Evolutionary conservation across 2,329 filamentous ascomycete species (phyloP).

Genomic region (Alternaria sp.): DNA sequence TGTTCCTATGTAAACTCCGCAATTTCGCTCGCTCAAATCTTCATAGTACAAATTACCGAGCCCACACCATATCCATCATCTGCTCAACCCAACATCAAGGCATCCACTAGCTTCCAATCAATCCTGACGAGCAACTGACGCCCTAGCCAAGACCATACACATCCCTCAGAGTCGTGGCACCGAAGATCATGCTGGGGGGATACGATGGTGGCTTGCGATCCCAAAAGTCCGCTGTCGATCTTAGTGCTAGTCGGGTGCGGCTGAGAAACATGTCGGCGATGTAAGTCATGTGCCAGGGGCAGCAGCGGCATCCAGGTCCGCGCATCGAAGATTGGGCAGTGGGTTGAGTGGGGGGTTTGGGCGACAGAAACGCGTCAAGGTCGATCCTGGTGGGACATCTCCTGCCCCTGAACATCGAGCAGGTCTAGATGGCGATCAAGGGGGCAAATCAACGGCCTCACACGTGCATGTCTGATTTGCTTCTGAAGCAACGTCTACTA

Average conservation of each 20-base stretch:
- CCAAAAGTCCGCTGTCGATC: slow-evolving; percentile 1
- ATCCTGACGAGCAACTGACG: not conserved
- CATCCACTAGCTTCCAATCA: not conserved
- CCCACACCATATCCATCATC: not conserved
- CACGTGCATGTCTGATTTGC: not conserved
- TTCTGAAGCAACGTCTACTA: not conserved
- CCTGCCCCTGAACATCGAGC: slow-evolving; percentile 5
- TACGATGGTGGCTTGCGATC: not conserved
- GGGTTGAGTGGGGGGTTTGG: not conserved
- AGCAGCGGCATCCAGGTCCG: not conserved
- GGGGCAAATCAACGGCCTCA: slow-evolving; percentile 4
- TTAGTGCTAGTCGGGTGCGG: not conserved
- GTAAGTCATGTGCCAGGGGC: not conserved
- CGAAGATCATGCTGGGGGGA: not conserved
- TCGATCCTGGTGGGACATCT: not conserved
- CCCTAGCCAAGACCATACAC: not conserved
- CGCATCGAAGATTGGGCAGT: not conserved
- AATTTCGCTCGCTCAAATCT: not conserved
- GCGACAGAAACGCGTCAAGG: slow-evolving; percentile 2
- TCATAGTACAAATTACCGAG: not conserved
- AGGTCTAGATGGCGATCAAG: not conserved
- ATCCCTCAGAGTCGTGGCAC: not conserved
- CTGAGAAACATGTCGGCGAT: slow-evolving; percentile 2
- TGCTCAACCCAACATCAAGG: not conserved
- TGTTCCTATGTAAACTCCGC: not conserved